phyloP scores from a whole-genome alignment of 495 filamentous ascomycete genomes.

The Xylaria scruposa region DNA sequence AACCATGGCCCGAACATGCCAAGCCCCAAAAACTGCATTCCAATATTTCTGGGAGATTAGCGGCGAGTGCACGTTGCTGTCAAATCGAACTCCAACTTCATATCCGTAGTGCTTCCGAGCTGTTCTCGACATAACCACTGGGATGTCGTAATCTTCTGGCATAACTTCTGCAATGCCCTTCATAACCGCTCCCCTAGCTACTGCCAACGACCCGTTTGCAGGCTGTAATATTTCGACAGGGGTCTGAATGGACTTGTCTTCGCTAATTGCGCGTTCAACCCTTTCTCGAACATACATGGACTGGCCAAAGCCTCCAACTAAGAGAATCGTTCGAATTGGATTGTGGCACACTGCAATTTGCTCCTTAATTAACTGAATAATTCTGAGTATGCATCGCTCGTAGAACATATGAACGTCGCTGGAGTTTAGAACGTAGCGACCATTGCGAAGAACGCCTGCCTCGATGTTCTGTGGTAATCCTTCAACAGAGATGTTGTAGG shows the following conservation, averaged over 20 bases:
- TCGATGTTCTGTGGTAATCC: background rate
- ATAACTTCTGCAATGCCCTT: slow-evolving; percentile 49
- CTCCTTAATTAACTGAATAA: slow-evolving; percentile 64
- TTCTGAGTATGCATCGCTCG: slow-evolving; percentile 62
- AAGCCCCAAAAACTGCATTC: slow-evolving; percentile 5
- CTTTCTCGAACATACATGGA: slow-evolving; percentile 69
- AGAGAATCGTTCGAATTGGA: slow-evolving; percentile 62
- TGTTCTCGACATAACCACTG: slow-evolving; percentile 52
- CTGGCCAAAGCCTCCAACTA: slow-evolving; percentile 76
- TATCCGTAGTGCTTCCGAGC: slow-evolving; percentile 61
- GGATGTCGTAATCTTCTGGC: slow-evolving; percentile 43
- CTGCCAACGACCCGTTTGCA: background rate
- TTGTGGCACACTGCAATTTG: slow-evolving; percentile 58
- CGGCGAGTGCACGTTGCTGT: slow-evolving; percentile 29
- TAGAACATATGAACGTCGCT: slow-evolving; percentile 59
- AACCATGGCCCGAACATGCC: slow-evolving; percentile 28
- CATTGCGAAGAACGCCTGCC: background rate
- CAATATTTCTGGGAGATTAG: background rate
- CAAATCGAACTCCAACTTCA: slow-evolving; percentile 36
- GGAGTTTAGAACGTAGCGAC: slow-evolving; percentile 36
- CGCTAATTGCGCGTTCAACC: slow-evolving; percentile 48
- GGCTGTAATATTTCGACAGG: background rate
- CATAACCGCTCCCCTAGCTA: slow-evolving; percentile 1
- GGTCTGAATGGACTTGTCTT: slow-evolving; percentile 27
- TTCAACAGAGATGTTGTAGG: background rate